Percentiles rank a stretch among this genome's conserved stretches.
Evolutionary conservation across 2,329 filamentous ascomycete species (phyloP).

Genomic region (Sporothrix schenckii): DNA sequence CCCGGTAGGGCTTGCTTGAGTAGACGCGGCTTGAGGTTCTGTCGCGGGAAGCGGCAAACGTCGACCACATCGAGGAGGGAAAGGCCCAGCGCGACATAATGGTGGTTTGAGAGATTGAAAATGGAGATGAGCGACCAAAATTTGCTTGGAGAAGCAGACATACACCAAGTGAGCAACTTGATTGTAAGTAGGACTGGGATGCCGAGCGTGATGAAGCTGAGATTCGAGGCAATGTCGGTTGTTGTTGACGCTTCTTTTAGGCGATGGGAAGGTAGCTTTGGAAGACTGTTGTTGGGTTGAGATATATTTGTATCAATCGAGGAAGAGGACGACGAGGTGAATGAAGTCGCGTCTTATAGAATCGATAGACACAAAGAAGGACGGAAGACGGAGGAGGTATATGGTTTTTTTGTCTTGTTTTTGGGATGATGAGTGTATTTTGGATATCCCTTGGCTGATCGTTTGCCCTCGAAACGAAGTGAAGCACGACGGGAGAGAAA

Average conservation of each 20-base stretch:
- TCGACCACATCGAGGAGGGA: not conserved
- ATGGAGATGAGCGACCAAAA: not conserved
- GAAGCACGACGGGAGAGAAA: not conserved
- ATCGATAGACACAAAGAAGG: not conserved
- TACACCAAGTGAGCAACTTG: not conserved
- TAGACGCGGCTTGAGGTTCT: not conserved
- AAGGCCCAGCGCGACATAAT: constrained; percentile 18
- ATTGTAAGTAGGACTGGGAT: not conserved
- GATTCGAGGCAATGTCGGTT: not conserved
- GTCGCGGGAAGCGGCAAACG: not conserved
- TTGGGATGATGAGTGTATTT: not conserved
- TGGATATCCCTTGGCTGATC: not conserved
- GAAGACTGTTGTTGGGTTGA: not conserved
- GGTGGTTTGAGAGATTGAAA: not conserved
- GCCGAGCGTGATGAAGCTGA: not conserved
- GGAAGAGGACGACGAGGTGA: not conserved
- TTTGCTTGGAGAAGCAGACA: not conserved
- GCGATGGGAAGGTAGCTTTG: not conserved
- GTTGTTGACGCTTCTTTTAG: not conserved
- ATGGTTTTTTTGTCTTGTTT: too few species aligned
- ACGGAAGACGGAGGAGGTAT: not conserved
- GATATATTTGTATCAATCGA: not conserved
- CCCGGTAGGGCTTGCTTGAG: not conserved
- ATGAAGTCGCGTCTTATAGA: constrained; percentile 9
- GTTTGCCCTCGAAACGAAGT: not conserved